Percentiles rank a stretch among this genome's conserved stretches.
These are phyloP conservation scores for Lolium rigidum DNA, from an alignment of 176 grass and related monocot species.

Conservation along the genomic window DNA sequence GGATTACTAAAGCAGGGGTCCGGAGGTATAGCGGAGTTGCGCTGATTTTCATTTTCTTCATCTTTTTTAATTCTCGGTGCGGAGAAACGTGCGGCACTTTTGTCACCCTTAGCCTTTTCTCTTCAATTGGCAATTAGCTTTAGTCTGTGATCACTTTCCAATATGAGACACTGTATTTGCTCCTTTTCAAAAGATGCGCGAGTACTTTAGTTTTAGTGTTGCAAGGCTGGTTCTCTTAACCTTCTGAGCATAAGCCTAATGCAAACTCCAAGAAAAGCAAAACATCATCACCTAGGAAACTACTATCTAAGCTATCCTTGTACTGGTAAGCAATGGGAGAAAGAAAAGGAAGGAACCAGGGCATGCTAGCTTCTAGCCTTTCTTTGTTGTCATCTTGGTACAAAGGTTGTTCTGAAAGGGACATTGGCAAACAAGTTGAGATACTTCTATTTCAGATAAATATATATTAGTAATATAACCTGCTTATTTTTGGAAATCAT, in stretches of 20 bases:
- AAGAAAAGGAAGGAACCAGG: neutral
- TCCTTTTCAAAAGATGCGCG: slow-evolving; percentile 35
- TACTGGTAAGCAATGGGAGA: neutral
- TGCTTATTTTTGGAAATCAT: neutral
- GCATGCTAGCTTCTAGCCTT: neutral
- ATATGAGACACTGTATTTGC: slow-evolving; percentile 21
- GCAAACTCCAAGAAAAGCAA: slow-evolving; percentile 32
- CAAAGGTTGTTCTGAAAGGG: slow-evolving; percentile 6
- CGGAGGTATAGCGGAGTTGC: slow-evolving; percentile 21
- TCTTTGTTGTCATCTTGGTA: neutral
- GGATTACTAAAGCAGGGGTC: slow-evolving; percentile 42
- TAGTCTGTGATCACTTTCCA: slow-evolving; percentile 35
- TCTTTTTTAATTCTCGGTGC: slow-evolving; percentile 42
- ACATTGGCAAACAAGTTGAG: neutral
- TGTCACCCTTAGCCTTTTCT: slow-evolving; percentile 47
- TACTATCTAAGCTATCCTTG: slow-evolving; percentile 10
- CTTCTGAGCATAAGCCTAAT: slow-evolving; percentile 22
- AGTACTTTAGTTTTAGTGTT: slow-evolving; percentile 42
- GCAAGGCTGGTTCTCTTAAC: neutral
- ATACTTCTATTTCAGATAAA: neutral
- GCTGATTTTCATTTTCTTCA: slow-evolving; percentile 40
- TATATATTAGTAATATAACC: neutral
- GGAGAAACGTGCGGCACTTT: neutral
- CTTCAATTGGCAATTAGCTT: slow-evolving; percentile 45
- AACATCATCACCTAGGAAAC: neutral